A percentile compares a stretch with the other conserved stretches of the same genome.
phyloP scores from a whole-genome alignment of 805 yeast genomes.

The Huiozyma naganishii region DNA sequence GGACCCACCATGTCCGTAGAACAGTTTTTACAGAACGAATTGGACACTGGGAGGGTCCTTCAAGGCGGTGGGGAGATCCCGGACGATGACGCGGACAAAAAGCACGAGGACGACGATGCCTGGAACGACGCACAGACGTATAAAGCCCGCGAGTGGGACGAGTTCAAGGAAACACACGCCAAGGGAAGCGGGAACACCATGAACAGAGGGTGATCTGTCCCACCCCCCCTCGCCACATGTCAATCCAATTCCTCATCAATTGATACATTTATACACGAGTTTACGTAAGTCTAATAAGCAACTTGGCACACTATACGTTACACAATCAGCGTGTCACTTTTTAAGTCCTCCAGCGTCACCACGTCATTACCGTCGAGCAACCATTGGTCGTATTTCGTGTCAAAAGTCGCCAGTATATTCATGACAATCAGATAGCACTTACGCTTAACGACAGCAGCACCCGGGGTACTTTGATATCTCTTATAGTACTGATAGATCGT shows the following conservation, averaged over 20 bases:
- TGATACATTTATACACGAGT: background rate
- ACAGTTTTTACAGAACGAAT: slow-evolving; percentile 78
- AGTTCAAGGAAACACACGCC: slow-evolving; percentile 74
- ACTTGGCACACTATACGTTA: no score
- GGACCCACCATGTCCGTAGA: slow-evolving; percentile 93
- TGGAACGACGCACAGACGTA: slow-evolving; percentile 56
- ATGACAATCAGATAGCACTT: slow-evolving; percentile 18
- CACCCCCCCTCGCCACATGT: background rate
- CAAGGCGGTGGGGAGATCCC: slow-evolving; percentile 31
- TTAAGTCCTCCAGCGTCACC: slow-evolving; percentile 21
- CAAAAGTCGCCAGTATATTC: slow-evolving; percentile 21
- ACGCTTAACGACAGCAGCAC: slow-evolving; percentile 6
- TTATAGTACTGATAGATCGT: slow-evolving; percentile 14
- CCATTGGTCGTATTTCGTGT: slow-evolving; percentile 21
- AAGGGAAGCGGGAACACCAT: slow-evolving; percentile 86
- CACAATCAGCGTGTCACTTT: slow-evolving; percentile 3
- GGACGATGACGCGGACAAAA: slow-evolving; percentile 28
- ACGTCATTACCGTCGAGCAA: slow-evolving; percentile 19
- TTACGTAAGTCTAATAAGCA: background rate
- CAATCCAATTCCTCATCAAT: background rate
- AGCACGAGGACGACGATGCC: slow-evolving; percentile 52
- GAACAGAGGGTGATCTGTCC: slow-evolving; percentile 37
- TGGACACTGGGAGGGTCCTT: slow-evolving; percentile 73
- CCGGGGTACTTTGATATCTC: slow-evolving; percentile 1
- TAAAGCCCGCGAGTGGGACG: slow-evolving; percentile 84